Conservation (phyloP, 768 basidiomycete genomes). For the Hortiboletus flavorubellus region DNA sequence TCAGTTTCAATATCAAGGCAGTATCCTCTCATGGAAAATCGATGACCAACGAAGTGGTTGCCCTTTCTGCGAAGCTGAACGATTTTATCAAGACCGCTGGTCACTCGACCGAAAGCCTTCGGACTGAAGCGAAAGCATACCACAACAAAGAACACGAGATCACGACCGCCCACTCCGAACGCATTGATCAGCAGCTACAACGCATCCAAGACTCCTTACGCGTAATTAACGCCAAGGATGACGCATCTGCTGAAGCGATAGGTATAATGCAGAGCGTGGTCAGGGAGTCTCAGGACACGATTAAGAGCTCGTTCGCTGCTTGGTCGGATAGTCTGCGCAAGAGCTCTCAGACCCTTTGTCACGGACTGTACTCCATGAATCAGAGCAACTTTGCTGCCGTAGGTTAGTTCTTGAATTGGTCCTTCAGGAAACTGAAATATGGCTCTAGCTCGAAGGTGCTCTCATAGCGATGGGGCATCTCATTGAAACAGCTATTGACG, state of each 20-base stretch:
- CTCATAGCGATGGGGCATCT: slow-evolving; percentile 56
- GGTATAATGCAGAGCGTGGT: slow-evolving; percentile 45
- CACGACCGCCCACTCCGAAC: slow-evolving; percentile 46
- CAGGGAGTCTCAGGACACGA: slow-evolving; percentile 48
- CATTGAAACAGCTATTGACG: slow-evolving; percentile 56
- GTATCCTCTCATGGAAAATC: slow-evolving; percentile 62
- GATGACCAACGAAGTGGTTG: slow-evolving; percentile 51
- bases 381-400: slow-evolving; percentile 46
- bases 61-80: slow-evolving; percentile 55
- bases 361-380: slow-evolving; percentile 42
- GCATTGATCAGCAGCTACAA: slow-evolving; percentile 56
- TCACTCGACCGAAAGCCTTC: slow-evolving; percentile 52
- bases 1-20: slow-evolving; percentile 61
- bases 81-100: slow-evolving; percentile 57
- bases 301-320: slow-evolving; percentile 49
- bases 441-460: slow-evolving; percentile 48
- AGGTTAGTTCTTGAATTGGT: slow-evolving; percentile 15
- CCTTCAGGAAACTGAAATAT: slow-evolving; percentile 4
- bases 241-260: slow-evolving; percentile 51
- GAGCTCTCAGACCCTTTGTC: slow-evolving; percentile 46
- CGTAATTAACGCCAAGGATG: slow-evolving; percentile 55
- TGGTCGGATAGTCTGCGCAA: slow-evolving; percentile 55
- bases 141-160: slow-evolving; percentile 54
- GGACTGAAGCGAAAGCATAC: slow-evolving; percentile 53
- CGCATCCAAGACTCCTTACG: slow-evolving; percentile 50